Percentiles rank a stretch among this genome's conserved stretches.
Evolutionary conservation across 768 basidiomycete species (phyloP).

Genomic region (Leucosporidium yakuticum): DNA sequence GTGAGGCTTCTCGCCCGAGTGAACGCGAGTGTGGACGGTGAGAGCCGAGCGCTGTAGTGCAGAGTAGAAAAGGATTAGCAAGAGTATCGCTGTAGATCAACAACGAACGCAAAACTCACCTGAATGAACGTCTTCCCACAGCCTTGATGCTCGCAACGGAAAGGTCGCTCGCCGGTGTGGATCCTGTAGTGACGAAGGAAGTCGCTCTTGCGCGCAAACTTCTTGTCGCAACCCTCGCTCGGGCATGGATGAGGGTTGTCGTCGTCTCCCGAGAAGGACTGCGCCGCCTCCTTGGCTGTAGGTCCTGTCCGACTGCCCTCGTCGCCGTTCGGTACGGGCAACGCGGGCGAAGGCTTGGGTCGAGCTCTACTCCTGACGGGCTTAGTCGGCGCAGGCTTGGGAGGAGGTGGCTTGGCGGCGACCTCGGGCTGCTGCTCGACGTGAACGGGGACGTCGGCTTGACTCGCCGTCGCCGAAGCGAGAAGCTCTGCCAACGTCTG

Average conservation of each 20-base stretch:
- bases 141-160: conserved; percentile 60
- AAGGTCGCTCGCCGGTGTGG: conserved; percentile 84
- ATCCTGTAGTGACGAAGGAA: conserved; percentile 78
- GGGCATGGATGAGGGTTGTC: conserved; percentile 31
- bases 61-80: not conserved
- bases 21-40: conserved; percentile 77
- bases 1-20: conserved; percentile 87
- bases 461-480: not conserved
- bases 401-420: not conserved
- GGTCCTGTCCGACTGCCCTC: conserved; percentile 6
- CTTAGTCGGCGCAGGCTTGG: not conserved
- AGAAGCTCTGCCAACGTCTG: not conserved
- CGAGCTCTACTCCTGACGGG: not conserved
- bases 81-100: not conserved
- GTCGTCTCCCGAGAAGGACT: conserved; percentile 27
- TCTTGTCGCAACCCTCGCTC: conserved; percentile 59
- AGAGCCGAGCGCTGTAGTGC: conserved; percentile 70
- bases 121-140: conserved; percentile 91
- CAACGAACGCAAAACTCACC: conserved; percentile 46
- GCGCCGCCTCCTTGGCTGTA: conserved; percentile 27
- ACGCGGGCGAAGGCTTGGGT: conserved; percentile 2
- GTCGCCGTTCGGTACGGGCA: conserved; percentile 2
- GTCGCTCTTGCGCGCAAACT: conserved; percentile 76
- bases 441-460: not conserved
- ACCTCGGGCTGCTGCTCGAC: not conserved